phyloP scores from a whole-genome alignment of 2,329 filamentous ascomycete species.

The Fusarium bactridioides region DNA sequence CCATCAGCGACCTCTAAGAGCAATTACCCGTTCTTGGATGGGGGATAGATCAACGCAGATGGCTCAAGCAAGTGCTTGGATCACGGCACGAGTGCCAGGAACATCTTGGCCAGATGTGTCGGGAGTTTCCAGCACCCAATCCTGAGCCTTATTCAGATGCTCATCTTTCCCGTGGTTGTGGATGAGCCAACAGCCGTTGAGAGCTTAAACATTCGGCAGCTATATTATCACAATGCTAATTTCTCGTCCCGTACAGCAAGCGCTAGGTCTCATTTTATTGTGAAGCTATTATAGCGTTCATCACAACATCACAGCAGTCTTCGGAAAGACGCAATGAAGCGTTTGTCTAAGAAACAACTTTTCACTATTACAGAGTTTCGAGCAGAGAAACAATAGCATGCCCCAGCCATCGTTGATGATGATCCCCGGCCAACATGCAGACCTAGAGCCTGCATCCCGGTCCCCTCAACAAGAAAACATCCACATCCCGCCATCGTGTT shows the following conservation, averaged over 20 bases:
- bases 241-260: constrained; percentile 13
- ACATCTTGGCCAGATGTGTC: constrained; percentile 27
- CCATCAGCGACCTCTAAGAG: constrained; percentile 20
- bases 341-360: not conserved
- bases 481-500: constrained; percentile 28
- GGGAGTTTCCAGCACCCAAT: constrained; percentile 33
- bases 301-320: not conserved
- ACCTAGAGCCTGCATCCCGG: constrained; percentile 5
- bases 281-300: not conserved
- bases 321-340: not conserved
- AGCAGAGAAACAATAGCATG: constrained; percentile 12
- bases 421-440: constrained; percentile 11
- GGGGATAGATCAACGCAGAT: not conserved
- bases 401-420: constrained; percentile 11
- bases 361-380: not conserved
- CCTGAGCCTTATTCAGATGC: constrained; percentile 33
- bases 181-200: constrained; percentile 34
- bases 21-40: constrained; percentile 16
- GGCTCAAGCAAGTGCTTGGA: constrained; percentile 5
- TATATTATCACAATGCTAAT: constrained; percentile 31
- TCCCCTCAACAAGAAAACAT: constrained; percentile 7
- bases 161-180: constrained; percentile 32
- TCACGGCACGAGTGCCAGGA: constrained; percentile 30
- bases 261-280: not conserved
- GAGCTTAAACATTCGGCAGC: constrained; percentile 15